A percentile compares a stretch with the other conserved stretches of the same genome.
Evolutionary conservation across 345 rosid species (phyloP).

Genomic region (Theobroma cacao): DNA sequence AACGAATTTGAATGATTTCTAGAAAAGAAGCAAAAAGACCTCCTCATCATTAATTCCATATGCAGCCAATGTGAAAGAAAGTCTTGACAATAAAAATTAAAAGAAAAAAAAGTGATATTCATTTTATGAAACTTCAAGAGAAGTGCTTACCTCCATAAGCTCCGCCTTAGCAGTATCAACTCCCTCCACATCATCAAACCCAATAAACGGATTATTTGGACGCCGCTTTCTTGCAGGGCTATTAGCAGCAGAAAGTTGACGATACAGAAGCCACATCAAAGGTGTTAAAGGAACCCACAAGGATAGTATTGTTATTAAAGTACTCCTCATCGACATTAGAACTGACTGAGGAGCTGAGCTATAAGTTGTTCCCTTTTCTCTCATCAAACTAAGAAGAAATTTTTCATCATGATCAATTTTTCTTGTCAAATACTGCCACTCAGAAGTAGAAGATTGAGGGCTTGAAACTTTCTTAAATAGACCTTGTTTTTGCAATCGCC

Average conservation of each 20-base stretch:
- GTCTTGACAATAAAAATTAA: not conserved
- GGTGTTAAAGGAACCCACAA: slow-evolving; percentile 91
- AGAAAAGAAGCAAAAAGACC: not conserved
- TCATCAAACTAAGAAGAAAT: slow-evolving; percentile 84
- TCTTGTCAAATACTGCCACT: slow-evolving; percentile 81
- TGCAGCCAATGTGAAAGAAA: not conserved
- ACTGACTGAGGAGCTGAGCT: slow-evolving; percentile 90
- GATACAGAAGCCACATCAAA: slow-evolving; percentile 94
- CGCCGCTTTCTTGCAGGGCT: slow-evolving; percentile 77
- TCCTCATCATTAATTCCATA: not conserved
- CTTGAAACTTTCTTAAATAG: slow-evolving; percentile 35
- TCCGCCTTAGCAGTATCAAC: slow-evolving; percentile 91
- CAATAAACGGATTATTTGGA: slow-evolving; percentile 53
- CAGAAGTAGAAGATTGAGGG: slow-evolving; percentile 42
- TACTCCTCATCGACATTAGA: slow-evolving; percentile 62
- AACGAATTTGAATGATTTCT: not conserved
- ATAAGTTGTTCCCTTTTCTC: slow-evolving; percentile 78
- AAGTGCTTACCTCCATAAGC: slow-evolving; percentile 74
- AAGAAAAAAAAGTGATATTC: not conserved
- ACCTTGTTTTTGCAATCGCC: slow-evolving; percentile 9
- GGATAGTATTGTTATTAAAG: slow-evolving; percentile 63
- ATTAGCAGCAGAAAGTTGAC: slow-evolving; percentile 85
- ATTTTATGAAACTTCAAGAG: slow-evolving; percentile 7
- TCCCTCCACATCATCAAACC: slow-evolving; percentile 93
- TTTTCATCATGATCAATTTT: slow-evolving; percentile 90